Conservation (phyloP, 306 rosid species). For the Casuarina cunninghamiana region DNA sequence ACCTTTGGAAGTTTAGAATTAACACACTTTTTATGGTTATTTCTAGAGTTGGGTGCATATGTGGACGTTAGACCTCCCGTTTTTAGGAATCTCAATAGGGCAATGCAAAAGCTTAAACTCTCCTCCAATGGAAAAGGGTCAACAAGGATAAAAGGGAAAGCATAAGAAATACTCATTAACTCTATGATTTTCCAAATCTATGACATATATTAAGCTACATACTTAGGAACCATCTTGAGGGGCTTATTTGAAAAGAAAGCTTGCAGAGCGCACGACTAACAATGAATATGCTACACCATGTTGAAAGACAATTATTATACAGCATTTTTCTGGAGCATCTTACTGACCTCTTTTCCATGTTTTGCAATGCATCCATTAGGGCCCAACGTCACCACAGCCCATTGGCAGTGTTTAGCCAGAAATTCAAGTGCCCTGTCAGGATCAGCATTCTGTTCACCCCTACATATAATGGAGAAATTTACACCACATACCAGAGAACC, state of each 20-base stretch:
- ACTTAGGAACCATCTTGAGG: not conserved
- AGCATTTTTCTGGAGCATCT: not conserved
- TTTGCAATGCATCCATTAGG: slow-evolving; percentile 84
- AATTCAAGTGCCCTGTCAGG: slow-evolving; percentile 66
- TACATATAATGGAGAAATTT: slow-evolving; percentile 34
- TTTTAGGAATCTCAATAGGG: not conserved
- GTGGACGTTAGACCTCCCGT: not conserved
- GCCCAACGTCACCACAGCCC: slow-evolving; percentile 95
- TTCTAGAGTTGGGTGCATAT: slow-evolving; percentile 3
- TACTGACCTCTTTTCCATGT: slow-evolving; percentile 82
- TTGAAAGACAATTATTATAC: not conserved
- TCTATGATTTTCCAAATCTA: not conserved
- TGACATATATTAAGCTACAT: not conserved
- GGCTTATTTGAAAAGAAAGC: not conserved
- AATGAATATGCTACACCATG: not conserved
- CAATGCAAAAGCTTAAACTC: not conserved
- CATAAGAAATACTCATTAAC: not conserved
- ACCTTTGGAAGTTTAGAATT: not conserved
- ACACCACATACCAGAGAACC: slow-evolving; percentile 16
- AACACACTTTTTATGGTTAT: not conserved
- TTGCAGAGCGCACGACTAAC: not conserved
- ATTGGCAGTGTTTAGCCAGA: slow-evolving; percentile 69
- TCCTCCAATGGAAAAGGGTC: not conserved
- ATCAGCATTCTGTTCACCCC: slow-evolving; percentile 55
- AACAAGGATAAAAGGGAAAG: not conserved